Evolutionary conservation across 202 grass and related monocot species (phyloP).

Genomic region (Setaria viridis): DNA sequence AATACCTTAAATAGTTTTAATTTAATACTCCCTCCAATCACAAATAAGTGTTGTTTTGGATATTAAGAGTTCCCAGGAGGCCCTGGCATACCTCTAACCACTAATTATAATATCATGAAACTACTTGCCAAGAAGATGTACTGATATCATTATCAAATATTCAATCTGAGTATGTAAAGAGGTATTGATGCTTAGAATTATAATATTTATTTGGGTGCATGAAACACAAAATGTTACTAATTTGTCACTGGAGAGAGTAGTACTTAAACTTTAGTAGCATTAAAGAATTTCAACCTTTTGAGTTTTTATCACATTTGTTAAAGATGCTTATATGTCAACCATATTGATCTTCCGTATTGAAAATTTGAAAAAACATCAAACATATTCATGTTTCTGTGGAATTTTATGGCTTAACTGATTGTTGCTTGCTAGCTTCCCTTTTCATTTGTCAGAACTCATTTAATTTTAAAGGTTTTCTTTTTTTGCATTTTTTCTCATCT

Average conservation of each 20-base stretch:
- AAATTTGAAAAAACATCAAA: neutral
- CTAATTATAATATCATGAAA: no score
- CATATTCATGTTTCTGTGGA: constrained; percentile 8
- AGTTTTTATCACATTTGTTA: neutral
- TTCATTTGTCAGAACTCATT: neutral
- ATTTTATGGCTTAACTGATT: neutral
- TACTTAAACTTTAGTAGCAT: neutral
- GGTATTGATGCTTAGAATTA: no score
- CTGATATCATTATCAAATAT: no score
- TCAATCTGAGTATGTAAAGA: no score
- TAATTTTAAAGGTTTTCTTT: neutral
- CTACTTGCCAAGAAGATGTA: no score
- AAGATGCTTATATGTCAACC: neutral
- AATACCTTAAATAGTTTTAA: neutral
- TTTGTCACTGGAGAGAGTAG: neutral
- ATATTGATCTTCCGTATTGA: neutral
- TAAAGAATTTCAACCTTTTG: neutral
- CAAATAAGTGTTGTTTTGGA: no score
- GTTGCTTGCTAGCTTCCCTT: neutral
- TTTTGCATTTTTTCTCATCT: neutral
- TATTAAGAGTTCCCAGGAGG: no score
- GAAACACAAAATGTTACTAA: no score
- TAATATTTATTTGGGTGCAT: no score
- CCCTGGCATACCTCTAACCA: no score
- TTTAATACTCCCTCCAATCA: no score